Percentiles rank a stretch among this genome's conserved stretches.
These are phyloP conservation scores for Penicillium olsonii DNA, from an alignment of 2,329 filamentous ascomycete genomes.

Conservation along the genomic window DNA sequence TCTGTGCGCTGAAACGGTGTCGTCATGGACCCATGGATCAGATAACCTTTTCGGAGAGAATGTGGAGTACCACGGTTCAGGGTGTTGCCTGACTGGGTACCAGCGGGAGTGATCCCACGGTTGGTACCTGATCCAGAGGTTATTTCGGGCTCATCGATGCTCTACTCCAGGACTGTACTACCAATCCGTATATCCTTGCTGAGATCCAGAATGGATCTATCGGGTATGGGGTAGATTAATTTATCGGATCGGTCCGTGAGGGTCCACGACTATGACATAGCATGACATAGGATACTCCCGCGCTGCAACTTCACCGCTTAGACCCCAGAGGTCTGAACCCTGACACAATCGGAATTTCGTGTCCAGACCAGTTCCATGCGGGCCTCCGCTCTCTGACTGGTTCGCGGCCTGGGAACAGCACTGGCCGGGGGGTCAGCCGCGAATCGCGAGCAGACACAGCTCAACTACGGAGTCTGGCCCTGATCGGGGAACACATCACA, in stretches of 20 bases:
- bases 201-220: too few species aligned
- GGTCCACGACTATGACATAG: constrained; percentile 3
- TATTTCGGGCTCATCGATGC: too few species aligned
- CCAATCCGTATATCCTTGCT: too few species aligned
- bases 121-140: too few species aligned
- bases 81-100: too few species aligned
- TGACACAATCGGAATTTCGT: constrained; percentile 12
- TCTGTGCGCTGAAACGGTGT: constrained; percentile 6
- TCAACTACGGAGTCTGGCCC: neutral
- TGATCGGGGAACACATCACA: constrained; percentile 4
- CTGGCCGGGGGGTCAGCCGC: constrained; percentile 8
- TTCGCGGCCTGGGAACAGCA: constrained; percentile 1
- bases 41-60: neutral
- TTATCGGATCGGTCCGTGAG: constrained; percentile 11
- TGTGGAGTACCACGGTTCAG: neutral
- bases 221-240: too few species aligned
- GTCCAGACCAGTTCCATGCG: constrained; percentile 18
- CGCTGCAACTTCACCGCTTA: neutral
- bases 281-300: too few species aligned
- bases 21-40: neutral
- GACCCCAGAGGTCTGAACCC: constrained; percentile 2
- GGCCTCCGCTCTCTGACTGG: constrained; percentile 15
- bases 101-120: too few species aligned
- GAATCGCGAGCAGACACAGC: constrained; percentile 21
- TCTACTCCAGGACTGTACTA: too few species aligned